These are phyloP conservation scores for Erysimum cheiri DNA, from an alignment of 441 rosid genomes.

Conservation along the genomic window DNA sequence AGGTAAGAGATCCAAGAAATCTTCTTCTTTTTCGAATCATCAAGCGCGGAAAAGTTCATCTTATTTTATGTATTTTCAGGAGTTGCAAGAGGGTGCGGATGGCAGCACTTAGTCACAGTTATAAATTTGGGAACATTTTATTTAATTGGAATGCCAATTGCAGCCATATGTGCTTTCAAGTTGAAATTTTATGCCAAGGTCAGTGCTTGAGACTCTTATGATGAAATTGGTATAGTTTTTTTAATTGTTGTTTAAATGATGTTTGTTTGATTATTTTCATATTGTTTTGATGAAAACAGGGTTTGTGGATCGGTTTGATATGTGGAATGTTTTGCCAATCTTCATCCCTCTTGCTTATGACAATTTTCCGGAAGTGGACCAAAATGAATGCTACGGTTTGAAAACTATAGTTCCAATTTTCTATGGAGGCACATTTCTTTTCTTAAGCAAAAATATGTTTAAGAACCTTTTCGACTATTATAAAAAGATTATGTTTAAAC, in stretches of 20 bases:
- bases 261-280: neutral
- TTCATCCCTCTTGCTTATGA: slow-evolving; percentile 48
- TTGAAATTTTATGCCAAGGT: slow-evolving; percentile 57
- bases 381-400: slow-evolving; percentile 27
- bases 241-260: neutral
- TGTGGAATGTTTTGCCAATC: slow-evolving; percentile 61
- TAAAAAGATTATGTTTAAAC: too few species aligned
- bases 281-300: slow-evolving; percentile 48
- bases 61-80: slow-evolving; percentile 47
- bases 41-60: neutral
- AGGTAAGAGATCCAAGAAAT: slow-evolving; percentile 45
- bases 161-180: slow-evolving; percentile 56
- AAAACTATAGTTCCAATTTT: neutral
- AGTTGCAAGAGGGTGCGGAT: slow-evolving; percentile 76
- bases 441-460: too few species aligned
- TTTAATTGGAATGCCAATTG: slow-evolving; percentile 60
- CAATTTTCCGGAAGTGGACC: slow-evolving; percentile 56
- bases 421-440: neutral
- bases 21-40: neutral
- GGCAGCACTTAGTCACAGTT: slow-evolving; percentile 59
- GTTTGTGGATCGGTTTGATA: slow-evolving; percentile 70
- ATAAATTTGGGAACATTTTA: slow-evolving; percentile 60
- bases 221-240: neutral
- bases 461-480: too few species aligned
- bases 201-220: neutral